Evolutionary conservation across 1,284 basidiomycete genomes (phyloP).

Genomic region (Neolentinus lepideus): DNA sequence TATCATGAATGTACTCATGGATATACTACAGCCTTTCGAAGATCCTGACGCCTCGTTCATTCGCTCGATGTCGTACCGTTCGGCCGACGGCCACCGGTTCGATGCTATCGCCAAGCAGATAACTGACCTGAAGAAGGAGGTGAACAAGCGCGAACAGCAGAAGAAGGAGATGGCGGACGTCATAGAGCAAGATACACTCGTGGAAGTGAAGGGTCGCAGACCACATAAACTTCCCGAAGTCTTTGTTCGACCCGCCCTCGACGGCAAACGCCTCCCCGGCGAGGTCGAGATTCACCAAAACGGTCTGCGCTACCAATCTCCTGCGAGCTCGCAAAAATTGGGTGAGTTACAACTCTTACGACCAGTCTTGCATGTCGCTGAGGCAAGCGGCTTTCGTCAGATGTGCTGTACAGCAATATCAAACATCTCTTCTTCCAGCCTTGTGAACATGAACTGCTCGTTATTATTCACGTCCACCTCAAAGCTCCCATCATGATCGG

Average conservation of each 20-base stretch:
- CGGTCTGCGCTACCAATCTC: slow-evolving; percentile 90
- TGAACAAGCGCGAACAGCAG: slow-evolving; percentile 95
- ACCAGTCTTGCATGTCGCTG: not conserved
- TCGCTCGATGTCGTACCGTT: slow-evolving; percentile 92
- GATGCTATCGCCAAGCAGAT: slow-evolving; percentile 89
- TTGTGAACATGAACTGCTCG: slow-evolving; percentile 94
- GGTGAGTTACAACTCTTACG: slow-evolving; percentile 41
- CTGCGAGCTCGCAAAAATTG: slow-evolving; percentile 84
- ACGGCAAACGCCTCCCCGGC: slow-evolving; percentile 89
- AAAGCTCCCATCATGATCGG: slow-evolving; percentile 98
- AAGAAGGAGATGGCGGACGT: slow-evolving; percentile 98
- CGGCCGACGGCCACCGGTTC: slow-evolving; percentile 85
- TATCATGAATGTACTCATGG: not conserved
- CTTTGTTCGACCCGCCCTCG: slow-evolving; percentile 89
- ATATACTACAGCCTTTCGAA: slow-evolving; percentile 75
- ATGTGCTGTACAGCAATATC: slow-evolving; percentile 95
- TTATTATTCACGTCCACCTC: slow-evolving; percentile 91
- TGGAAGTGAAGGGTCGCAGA: slow-evolving; percentile 82
- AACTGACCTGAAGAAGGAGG: slow-evolving; percentile 92
- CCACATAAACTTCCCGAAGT: slow-evolving; percentile 86
- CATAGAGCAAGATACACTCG: slow-evolving; percentile 87
- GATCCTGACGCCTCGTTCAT: slow-evolving; percentile 97
- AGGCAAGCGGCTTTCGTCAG: slow-evolving; percentile 29
- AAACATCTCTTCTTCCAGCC: slow-evolving; percentile 99
- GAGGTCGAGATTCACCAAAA: slow-evolving; percentile 98